Percentiles rank a stretch among this genome's conserved stretches.
Conservation (phyloP, 1,284 basidiomycete species). For the Heterobasidion occidentale region DNA sequence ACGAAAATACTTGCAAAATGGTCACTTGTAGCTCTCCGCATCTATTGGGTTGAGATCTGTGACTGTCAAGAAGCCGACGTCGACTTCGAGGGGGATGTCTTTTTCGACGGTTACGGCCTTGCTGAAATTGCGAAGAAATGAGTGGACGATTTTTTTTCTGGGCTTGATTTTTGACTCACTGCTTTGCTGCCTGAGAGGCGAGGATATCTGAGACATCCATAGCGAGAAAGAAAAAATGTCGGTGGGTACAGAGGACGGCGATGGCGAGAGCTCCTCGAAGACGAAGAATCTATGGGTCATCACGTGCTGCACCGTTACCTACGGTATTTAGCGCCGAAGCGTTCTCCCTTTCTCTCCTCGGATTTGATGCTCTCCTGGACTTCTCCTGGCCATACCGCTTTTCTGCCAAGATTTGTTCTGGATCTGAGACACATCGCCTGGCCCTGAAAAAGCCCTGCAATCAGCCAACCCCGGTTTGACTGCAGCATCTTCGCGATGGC, state of each 20-base stretch:
- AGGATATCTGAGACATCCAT: constrained; percentile 82
- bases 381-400: too few species aligned
- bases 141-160: background rate
- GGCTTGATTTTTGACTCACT: constrained; percentile 29
- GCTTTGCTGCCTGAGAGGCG: constrained; percentile 59
- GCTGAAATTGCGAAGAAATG: constrained; percentile 26
- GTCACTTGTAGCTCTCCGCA: constrained; percentile 60
- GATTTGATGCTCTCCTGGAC: too few species aligned
- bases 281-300: background rate
- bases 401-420: too few species aligned
- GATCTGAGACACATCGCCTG: too few species aligned
- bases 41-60: constrained; percentile 88
- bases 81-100: constrained; percentile 75
- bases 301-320: too few species aligned
- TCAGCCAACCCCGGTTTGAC: too few species aligned
- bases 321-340: too few species aligned
- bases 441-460: too few species aligned
- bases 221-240: background rate
- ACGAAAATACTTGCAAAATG: constrained; percentile 26
- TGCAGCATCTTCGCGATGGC: too few species aligned
- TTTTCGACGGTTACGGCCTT: constrained; percentile 68
- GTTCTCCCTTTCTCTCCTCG: too few species aligned
- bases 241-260: background rate
- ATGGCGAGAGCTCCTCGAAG: too few species aligned
- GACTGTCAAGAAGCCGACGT: constrained; percentile 78